These are phyloP conservation scores for Suillus sp. DNA, from an alignment of 768 basidiomycete species.

Conservation along the genomic window DNA sequence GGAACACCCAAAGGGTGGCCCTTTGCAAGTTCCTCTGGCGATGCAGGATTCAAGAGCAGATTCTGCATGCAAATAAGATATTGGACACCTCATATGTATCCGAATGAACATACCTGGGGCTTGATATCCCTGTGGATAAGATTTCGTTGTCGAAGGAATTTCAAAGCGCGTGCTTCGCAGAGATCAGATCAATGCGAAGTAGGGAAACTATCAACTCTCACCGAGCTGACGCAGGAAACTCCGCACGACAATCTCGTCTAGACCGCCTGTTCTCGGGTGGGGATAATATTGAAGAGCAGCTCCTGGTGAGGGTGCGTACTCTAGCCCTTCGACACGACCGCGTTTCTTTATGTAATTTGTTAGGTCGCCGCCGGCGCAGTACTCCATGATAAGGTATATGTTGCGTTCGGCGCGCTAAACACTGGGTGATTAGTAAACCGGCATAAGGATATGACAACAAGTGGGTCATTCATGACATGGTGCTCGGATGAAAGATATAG, in stretches of 20 bases:
- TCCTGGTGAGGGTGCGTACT: constrained; percentile 72
- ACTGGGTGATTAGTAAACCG: constrained; percentile 13
- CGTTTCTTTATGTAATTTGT: constrained; percentile 97
- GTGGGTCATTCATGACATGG: not conserved
- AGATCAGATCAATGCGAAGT: constrained; percentile 2
- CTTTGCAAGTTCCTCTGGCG: constrained; percentile 74
- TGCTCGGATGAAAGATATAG: not conserved
- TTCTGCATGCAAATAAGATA: constrained; percentile 56
- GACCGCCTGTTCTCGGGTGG: constrained; percentile 87
- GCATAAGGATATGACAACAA: not conserved
- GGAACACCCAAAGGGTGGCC: constrained; percentile 94
- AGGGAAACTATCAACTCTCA: constrained; percentile 34
- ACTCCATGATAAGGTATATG: constrained; percentile 97
- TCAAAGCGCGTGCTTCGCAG: constrained; percentile 80
- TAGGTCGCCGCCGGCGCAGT: constrained; percentile 93
- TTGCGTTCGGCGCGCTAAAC: constrained; percentile 69
- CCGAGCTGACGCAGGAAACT: constrained; percentile 92
- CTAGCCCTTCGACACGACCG: constrained; percentile 88
- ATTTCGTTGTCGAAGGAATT: constrained; percentile 85
- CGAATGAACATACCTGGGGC: constrained; percentile 61
- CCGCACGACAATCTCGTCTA: constrained; percentile 87
- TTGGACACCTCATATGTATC: not conserved
- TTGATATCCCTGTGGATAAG: constrained; percentile 98
- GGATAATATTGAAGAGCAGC: constrained; percentile 82
- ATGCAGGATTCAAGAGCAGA: constrained; percentile 82